These are phyloP conservation scores for Kuraishia floccosa DNA, from an alignment of 805 yeast species.

Conservation along the genomic window DNA sequence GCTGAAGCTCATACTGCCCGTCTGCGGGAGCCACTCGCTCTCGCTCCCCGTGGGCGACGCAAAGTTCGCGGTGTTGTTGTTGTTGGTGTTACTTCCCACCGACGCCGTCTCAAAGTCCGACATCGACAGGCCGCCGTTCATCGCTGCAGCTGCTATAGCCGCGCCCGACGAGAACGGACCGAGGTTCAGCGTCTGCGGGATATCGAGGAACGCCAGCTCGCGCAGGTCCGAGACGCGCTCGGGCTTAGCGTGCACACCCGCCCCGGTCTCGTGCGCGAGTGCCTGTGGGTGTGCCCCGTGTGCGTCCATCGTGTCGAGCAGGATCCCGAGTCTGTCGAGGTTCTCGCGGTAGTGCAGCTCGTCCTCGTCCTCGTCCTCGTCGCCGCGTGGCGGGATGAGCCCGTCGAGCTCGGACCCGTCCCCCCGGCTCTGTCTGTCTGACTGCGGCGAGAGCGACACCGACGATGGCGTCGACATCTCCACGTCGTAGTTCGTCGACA, in stretches of 20 bases:
- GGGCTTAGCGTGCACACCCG: background rate
- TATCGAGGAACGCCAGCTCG: too few relatives aligned
- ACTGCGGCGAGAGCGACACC: background rate
- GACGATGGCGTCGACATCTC: background rate
- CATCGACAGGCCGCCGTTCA: constrained; percentile 17
- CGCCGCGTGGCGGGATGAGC: too few relatives aligned
- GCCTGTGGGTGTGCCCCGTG: background rate
- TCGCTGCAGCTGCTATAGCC: constrained; percentile 16
- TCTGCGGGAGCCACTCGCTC: too few relatives aligned
- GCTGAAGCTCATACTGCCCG: too few relatives aligned
- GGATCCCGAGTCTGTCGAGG: background rate
- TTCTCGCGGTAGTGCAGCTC: background rate
- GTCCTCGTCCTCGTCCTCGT: background rate
- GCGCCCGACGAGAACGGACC: constrained; percentile 20
- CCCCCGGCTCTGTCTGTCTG: too few relatives aligned
- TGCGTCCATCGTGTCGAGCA: constrained; percentile 2
- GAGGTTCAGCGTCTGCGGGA: constrained; percentile 6
- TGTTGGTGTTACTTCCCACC: background rate
- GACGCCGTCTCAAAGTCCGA: constrained; percentile 15
- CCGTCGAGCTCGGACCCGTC: too few relatives aligned
- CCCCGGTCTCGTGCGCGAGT: background rate
- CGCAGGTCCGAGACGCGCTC: background rate
- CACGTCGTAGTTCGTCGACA: background rate
- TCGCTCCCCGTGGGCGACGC: too few relatives aligned
- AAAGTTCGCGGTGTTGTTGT: background rate